Conservation (phyloP, 1,284 basidiomycete genomes). For the Ganoderma lingzhi region DNA sequence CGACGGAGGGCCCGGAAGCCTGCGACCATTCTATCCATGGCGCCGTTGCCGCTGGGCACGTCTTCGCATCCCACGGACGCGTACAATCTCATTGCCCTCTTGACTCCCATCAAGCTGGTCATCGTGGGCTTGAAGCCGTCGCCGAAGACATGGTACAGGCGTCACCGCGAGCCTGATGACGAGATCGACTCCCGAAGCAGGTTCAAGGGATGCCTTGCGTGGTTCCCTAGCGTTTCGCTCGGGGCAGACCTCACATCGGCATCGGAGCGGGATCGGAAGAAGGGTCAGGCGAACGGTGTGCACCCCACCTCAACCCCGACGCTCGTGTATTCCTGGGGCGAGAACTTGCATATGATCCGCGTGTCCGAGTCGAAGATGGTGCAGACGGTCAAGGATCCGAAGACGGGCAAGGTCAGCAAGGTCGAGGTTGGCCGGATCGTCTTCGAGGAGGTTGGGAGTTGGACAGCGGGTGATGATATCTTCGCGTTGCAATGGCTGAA, state of each 20-base stretch:
- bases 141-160: slow-evolving; percentile 93
- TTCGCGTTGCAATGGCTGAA: slow-evolving; percentile 81
- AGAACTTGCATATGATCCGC: slow-evolving; percentile 66
- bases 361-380: slow-evolving; percentile 69
- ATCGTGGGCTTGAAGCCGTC: slow-evolving; percentile 93
- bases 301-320: slow-evolving; percentile 53
- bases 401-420: slow-evolving; percentile 65
- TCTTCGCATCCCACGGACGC: slow-evolving; percentile 80
- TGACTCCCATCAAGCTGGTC: slow-evolving; percentile 92
- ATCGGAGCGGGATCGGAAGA: slow-evolving; percentile 41
- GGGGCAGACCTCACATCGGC: slow-evolving; percentile 27
- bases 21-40: slow-evolving; percentile 78
- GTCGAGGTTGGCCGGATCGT: slow-evolving; percentile 70
- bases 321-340: slow-evolving; percentile 88
- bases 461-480: slow-evolving; percentile 63
- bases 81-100: slow-evolving; percentile 87
- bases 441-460: slow-evolving; percentile 64
- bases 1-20: slow-evolving; percentile 50
- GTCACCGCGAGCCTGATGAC: slow-evolving; percentile 64
- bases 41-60: slow-evolving; percentile 86
- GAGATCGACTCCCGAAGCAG: slow-evolving; percentile 51
- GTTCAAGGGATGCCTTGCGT: slow-evolving; percentile 73
- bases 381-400: slow-evolving; percentile 58
- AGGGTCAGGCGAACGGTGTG: slow-evolving; percentile 35
- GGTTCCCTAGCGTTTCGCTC: slow-evolving; percentile 72